Percentiles rank a stretch among this genome's conserved stretches.
Conservation (phyloP, 495 filamentous ascomycete genomes). For the Chaetomium cochliodes region DNA sequence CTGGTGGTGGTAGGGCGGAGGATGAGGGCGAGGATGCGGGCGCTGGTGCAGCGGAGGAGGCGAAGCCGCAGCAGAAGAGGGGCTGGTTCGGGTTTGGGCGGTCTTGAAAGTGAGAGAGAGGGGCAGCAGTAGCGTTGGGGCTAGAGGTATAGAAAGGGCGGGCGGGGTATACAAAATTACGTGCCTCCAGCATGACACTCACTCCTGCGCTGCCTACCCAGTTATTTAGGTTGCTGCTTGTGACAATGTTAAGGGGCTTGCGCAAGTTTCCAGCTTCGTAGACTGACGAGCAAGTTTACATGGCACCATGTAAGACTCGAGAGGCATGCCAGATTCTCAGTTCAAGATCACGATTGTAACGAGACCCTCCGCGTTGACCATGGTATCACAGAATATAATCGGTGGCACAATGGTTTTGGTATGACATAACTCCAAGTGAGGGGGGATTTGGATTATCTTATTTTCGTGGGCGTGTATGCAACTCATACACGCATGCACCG, state of each 20-base stretch:
- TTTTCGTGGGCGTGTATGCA: constrained; percentile 25
- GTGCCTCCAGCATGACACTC: neutral
- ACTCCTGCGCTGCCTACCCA: too few species aligned
- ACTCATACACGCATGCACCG: constrained; percentile 29
- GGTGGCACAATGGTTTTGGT: too few species aligned
- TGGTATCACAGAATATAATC: too few species aligned
- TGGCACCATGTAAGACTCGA: neutral
- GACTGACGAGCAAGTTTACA: neutral
- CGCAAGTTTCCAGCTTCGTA: too few species aligned
- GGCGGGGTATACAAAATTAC: neutral
- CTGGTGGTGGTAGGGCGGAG: constrained; percentile 16
- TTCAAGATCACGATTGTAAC: too few species aligned
- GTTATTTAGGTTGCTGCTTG: too few species aligned
- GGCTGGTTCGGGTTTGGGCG: constrained; percentile 92
- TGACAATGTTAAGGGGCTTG: too few species aligned
- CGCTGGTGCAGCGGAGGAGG: constrained; percentile 30
- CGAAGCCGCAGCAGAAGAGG: constrained; percentile 60
- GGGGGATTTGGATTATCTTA: constrained; percentile 35
- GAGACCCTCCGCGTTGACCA: too few species aligned
- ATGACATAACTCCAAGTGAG: constrained; percentile 20
- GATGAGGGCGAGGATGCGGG: neutral
- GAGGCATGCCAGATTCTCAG: neutral
- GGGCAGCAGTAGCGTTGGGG: neutral
- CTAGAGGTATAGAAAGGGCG: neutral
- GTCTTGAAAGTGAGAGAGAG: constrained; percentile 31